A percentile compares a stretch with the other conserved stretches of the same genome.
phyloP scores from a whole-genome alignment of 176 grass and related monocot species.

The Chloris gayana region DNA sequence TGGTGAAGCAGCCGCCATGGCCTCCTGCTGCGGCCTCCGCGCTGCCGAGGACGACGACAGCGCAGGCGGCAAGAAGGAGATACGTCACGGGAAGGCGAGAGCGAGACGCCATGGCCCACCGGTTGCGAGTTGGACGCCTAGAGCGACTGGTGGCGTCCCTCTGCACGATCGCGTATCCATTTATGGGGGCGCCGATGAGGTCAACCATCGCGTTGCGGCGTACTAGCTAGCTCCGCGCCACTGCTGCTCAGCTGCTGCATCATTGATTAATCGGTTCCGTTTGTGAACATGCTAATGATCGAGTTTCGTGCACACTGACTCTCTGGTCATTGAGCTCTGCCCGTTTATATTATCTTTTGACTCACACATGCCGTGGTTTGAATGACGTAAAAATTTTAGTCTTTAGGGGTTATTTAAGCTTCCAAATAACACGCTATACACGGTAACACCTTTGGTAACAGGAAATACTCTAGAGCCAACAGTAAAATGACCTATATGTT shows the following conservation, averaged over 20 bases:
- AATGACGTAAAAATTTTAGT: no score
- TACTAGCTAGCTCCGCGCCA: neutral
- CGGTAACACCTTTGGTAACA: no score
- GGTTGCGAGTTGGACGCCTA: no score
- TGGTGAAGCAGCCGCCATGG: slow-evolving; percentile 40
- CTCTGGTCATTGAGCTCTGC: neutral
- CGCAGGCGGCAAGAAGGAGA: slow-evolving; percentile 7
- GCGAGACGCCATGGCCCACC: neutral
- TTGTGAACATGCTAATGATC: neutral
- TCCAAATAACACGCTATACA: no score
- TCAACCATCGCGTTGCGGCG: neutral
- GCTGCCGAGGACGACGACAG: neutral
- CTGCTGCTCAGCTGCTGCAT: no score
- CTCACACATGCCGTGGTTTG: no score
- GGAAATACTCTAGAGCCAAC: no score
- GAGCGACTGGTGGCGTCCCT: no score
- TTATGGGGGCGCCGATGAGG: neutral
- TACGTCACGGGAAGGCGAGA: neutral
- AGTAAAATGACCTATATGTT: no score
- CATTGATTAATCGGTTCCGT: neutral
- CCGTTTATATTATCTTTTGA: no score
- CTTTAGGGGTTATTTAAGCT: no score
- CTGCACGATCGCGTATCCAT: no score
- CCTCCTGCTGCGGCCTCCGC: neutral
- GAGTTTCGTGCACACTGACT: neutral